Evolutionary conservation across 441 rosid genomes (phyloP).

Genomic region (Bocquillonia castaneifolia): DNA sequence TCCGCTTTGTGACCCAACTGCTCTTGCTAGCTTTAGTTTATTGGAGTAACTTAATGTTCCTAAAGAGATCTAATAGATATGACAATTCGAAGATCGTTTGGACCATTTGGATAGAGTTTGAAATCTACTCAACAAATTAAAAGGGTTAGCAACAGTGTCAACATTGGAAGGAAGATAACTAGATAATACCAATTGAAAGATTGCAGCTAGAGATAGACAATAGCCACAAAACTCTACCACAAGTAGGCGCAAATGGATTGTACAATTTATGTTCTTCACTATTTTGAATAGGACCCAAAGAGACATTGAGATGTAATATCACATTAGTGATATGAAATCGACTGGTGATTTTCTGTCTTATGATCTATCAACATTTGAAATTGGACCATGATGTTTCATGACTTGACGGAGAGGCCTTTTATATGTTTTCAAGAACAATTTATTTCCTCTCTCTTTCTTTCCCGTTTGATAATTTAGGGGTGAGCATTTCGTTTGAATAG

Average conservation of each 20-base stretch:
- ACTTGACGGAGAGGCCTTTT: background rate
- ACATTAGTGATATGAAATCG: slow-evolving; percentile 7
- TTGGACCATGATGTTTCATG: slow-evolving; percentile 17
- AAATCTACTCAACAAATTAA: too few species aligned
- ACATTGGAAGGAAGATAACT: background rate
- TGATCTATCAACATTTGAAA: slow-evolving; percentile 27
- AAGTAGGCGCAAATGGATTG: background rate
- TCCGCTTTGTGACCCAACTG: too few species aligned
- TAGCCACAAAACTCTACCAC: background rate
- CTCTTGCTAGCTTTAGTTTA: too few species aligned
- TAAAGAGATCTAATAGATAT: too few species aligned
- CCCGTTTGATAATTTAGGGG: too few species aligned
- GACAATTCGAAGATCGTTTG: too few species aligned
- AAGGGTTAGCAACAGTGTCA: too few species aligned
- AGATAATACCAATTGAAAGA: background rate
- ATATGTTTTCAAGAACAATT: too few species aligned
- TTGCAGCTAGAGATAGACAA: background rate
- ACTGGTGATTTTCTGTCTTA: slow-evolving; percentile 1
- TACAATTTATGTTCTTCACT: slow-evolving; percentile 11
- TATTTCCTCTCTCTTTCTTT: too few species aligned
- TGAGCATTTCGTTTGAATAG: too few species aligned
- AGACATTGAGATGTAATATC: slow-evolving; percentile 4
- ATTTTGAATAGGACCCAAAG: slow-evolving; percentile 18
- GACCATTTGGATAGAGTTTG: too few species aligned
- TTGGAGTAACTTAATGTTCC: too few species aligned